Conservation (phyloP, 139 green algal species). For the Zygnema cylindricum region DNA sequence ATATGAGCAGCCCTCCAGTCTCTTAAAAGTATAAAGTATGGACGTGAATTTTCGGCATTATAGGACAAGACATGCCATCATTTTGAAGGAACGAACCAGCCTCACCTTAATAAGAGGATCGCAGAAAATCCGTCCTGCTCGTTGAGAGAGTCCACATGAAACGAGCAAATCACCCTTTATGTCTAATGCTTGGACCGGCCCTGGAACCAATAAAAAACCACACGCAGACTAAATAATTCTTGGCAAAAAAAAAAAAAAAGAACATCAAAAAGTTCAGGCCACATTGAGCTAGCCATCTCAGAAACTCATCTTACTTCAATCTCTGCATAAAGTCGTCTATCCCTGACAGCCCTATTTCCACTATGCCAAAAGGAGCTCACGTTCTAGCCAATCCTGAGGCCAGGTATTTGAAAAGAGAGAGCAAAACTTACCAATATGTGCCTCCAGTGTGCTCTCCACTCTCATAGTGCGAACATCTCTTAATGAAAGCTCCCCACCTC, state of each 20-base stretch:
- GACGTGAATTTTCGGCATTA: background rate
- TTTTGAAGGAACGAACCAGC: too few species aligned
- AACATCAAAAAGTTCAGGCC: too few species aligned
- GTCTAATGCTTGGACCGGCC: conserved; percentile 38
- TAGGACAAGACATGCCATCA: background rate
- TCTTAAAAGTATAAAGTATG: background rate
- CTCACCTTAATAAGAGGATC: conserved; percentile 59
- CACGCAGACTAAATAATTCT: too few species aligned
- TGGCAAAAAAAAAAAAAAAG: too few species aligned
- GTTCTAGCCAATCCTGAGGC: too few species aligned
- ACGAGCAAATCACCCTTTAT: conserved; percentile 52
- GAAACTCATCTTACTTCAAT: too few species aligned
- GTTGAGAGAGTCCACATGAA: conserved; percentile 33
- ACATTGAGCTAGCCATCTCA: too few species aligned
- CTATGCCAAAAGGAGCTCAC: too few species aligned
- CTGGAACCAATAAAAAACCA: too few species aligned
- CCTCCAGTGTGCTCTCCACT: conserved; percentile 42
- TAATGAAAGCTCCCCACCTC: conserved; percentile 26
- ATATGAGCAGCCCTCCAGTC: background rate
- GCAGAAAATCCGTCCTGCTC: conserved; percentile 21
- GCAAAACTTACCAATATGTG: conserved; percentile 46
- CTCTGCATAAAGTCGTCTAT: too few species aligned
- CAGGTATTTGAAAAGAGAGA: conserved; percentile 2
- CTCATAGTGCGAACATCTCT: conserved; percentile 31
- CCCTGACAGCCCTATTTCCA: too few species aligned